Evolutionary conservation across 2,329 filamentous ascomycete genomes (phyloP), one percentile per base, ranked within the genome.

Genomic region (Passalora sequoiae): DNA sequence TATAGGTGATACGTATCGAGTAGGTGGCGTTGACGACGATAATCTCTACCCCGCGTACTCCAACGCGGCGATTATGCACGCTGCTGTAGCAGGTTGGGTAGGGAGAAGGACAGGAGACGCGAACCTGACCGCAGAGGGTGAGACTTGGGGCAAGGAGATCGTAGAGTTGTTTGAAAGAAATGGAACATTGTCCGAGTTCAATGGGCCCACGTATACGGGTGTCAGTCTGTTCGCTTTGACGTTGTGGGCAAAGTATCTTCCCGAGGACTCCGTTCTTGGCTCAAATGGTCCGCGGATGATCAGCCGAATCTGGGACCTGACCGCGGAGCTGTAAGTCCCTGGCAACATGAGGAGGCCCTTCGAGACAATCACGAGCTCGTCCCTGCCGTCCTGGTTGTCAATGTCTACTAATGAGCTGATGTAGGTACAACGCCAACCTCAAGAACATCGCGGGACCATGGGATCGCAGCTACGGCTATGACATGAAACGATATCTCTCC

Each of bases 391-490:
- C n/a, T n/a, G n/a, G n/a, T n/a, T n/a, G n/a, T n/a, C n/a, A n/a
- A n/a, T n/a, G n/a, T n/a, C n/a, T n/a, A n/a, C n/a, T n/a, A n/a
- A n/a, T n/a, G n/a, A n/a, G n/a, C n/a, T n/a, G n/a, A n/a, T n/a
- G n/a, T n/a, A n/a, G n/a, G n/a, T n/a, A n/a, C 67, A 75, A 81
- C 40, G 72, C 78, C 1, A 68, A 71, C 2, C 60, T 83, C 62
- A 74, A 70, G 50, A 83, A 82, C 47, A 69, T 81, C 36, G 78
- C 78, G 2, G 80, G 79, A 0, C 80, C 80, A 0, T 83, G 79
- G 79, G 80, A 83, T 58, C 72, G 80, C 0, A 67, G 72, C 0
- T 83, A 83, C 49, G 78, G 78, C 1, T 81, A 74, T 44, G 78
- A 83, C 46, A 80, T 82, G 78, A 80, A 78, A 42, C 65, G 70